Evolutionary conservation across 257 asterid species (phyloP), one percentile per base, ranked within the genome.

Genomic region (Primulina eburnea): DNA sequence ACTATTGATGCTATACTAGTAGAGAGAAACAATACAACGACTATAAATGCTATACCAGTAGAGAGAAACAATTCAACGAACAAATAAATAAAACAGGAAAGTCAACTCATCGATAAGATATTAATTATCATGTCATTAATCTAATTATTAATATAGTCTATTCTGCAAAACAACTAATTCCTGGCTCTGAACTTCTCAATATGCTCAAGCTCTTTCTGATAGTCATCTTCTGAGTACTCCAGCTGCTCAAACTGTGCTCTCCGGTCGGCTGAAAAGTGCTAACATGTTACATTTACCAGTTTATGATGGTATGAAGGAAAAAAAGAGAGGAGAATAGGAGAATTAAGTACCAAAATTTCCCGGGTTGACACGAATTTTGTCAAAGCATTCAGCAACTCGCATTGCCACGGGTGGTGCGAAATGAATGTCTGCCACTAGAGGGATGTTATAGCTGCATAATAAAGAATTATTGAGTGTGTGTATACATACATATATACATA

Each of bases 341-440:
- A 72, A 67, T 60, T 53, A 67, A 65, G 75, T 86, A 92, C 99
- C 99, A 65, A 94, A 94, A 76, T 94, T 94, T 81, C 99, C 99
- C 3, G 99, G 99, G 74, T 94, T 94, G 65, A 94, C 97, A 33
- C 99, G 98, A 79, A 94, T 94, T 77, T 94, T 94, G 32, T 94
- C 99, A 73, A 94, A 94, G 82, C 99, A 94, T 74, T 94, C 99
- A 16, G 97, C 86, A 73, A 94, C 96, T 78, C 98, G 88, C 80
- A 94, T 65, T 4, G 99, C 99, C 79, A 91, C 78, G n/a, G 97
- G 70, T 78, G 98, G 99, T 58, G 99, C 97, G 73, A 94, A 94
- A 81, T 94, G 99, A 76, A 94, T 94, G 79, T 94, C 99, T 9
- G 99, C 98, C 63, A 94, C 99, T 83, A 94, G 86, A 75, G 99